phyloP scores from a whole-genome alignment of 208 protist species.

The Wallacemonas sp. region DNA sequence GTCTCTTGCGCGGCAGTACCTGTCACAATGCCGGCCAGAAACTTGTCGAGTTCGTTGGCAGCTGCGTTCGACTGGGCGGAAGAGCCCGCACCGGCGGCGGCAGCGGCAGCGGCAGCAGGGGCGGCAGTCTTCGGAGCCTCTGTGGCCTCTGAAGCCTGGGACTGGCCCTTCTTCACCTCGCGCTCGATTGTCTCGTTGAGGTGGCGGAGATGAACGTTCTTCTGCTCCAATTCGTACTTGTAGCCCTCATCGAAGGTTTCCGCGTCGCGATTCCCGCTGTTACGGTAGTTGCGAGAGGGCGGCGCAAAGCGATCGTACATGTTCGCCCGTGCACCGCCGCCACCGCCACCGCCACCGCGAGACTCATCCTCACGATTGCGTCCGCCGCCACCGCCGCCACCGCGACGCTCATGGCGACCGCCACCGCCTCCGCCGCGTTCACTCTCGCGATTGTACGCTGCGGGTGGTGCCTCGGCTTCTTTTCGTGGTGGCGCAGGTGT shows the following conservation, averaged over 20 bases:
- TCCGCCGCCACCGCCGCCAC: conserved; percentile 10
- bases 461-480: conserved; percentile 23
- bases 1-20: conserved; percentile 19
- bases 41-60: conserved; percentile 49
- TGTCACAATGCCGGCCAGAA: conserved; percentile 44
- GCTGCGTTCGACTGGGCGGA: background rate
- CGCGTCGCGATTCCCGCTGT: conserved; percentile 60
- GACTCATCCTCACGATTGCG: conserved; percentile 1
- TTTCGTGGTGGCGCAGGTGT: conserved; percentile 24
- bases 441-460: conserved; percentile 4
- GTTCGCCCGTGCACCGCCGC: conserved; percentile 5
- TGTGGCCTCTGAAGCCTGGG: conserved; percentile 37
- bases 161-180: conserved; percentile 42
- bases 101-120: conserved; percentile 4
- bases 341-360: background rate
- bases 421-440: conserved; percentile 1
- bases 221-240: conserved; percentile 81
- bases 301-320: conserved; percentile 65
- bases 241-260: conserved; percentile 87
- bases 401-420: conserved; percentile 5
- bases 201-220: conserved; percentile 51
- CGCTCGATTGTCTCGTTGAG: conserved; percentile 70
- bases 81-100: background rate
- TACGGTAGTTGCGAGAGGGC: conserved; percentile 39
- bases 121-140: conserved; percentile 33